Percentiles rank a stretch among this genome's conserved stretches.
These are phyloP conservation scores for Nyctanthes arbortristis DNA, from an alignment of 257 asterid species.

Conservation along the genomic window DNA sequence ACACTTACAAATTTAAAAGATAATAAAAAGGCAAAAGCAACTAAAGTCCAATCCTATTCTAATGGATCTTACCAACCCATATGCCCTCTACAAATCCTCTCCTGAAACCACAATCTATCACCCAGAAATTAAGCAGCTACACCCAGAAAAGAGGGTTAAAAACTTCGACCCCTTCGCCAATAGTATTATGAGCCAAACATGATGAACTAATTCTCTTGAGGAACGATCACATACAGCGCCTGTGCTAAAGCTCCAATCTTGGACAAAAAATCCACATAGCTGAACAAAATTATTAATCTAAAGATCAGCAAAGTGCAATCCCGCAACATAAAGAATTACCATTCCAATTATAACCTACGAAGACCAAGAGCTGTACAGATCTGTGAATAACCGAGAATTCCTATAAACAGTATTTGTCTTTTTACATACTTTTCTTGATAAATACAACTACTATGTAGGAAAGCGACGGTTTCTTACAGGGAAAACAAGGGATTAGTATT, in stretches of 20 bases:
- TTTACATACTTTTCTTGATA: constrained; percentile 5
- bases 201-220: constrained; percentile 20
- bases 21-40: not conserved
- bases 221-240: constrained; percentile 20
- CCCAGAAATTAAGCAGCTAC: constrained; percentile 10
- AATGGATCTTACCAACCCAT: constrained; percentile 11
- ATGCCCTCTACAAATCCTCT: not conserved
- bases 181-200: constrained; percentile 20
- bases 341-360: constrained; percentile 17
- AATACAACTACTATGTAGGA: not conserved
- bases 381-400: constrained; percentile 25
- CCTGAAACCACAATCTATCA: not conserved
- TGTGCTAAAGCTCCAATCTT: constrained; percentile 20
- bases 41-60: constrained; percentile 9
- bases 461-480: not conserved
- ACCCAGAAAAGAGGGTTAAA: constrained; percentile 11
- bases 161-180: constrained; percentile 27
- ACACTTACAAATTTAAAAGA: not conserved
- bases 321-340: constrained; percentile 25
- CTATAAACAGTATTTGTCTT: not conserved
- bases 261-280: constrained; percentile 8
- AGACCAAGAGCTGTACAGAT: constrained; percentile 33
- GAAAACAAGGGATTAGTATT: not conserved
- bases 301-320: constrained; percentile 12
- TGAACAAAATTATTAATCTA: constrained; percentile 7